A percentile compares a stretch with the other conserved stretches of the same genome.
phyloP scores from a whole-genome alignment of 352 stramenopile species.

The Globisporangium megalacanthum region DNA sequence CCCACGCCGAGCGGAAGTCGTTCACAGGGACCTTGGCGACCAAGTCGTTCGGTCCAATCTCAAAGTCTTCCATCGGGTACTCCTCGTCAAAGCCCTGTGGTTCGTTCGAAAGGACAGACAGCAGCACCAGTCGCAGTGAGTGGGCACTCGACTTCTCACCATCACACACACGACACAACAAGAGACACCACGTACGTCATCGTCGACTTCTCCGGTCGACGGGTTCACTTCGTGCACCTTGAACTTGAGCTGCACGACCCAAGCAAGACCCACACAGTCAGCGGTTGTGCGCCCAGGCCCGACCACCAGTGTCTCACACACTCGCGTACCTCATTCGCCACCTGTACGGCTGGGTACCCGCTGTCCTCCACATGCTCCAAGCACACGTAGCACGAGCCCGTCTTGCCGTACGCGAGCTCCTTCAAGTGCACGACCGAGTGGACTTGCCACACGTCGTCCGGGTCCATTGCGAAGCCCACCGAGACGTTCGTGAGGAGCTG shows the following conservation, averaged over 20 bases:
- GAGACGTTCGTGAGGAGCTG: constrained; percentile 95
- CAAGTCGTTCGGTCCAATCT: constrained; percentile 94
- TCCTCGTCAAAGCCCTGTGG: constrained; percentile 94
- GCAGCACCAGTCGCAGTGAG: neutral
- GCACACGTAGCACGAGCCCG: constrained; percentile 91
- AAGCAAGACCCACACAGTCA: neutral
- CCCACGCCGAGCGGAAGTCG: constrained; percentile 97
- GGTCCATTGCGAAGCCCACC: constrained; percentile 89
- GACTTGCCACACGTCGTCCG: constrained; percentile 90
- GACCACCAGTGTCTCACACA: neutral
- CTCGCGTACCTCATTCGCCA: constrained; percentile 85
- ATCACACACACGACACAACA: neutral
- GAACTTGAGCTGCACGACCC: constrained; percentile 85
- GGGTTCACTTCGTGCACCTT: constrained; percentile 94
- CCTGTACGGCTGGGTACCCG: constrained; percentile 79
- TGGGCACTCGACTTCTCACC: constrained; percentile 11
- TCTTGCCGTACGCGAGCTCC: constrained; percentile 92
- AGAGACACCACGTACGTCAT: constrained; percentile 33
- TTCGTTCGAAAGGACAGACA: neutral
- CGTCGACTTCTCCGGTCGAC: constrained; percentile 87
- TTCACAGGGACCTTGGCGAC: constrained; percentile 95
- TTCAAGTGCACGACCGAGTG: constrained; percentile 86
- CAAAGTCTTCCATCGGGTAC: constrained; percentile 97
- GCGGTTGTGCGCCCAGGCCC: neutral
- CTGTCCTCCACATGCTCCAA: constrained; percentile 80